Evolutionary conservation across 192 early-diverging fungal genomes (phyloP), one percentile per base, ranked within the genome.

Genomic region (Pilaira anomala): DNA sequence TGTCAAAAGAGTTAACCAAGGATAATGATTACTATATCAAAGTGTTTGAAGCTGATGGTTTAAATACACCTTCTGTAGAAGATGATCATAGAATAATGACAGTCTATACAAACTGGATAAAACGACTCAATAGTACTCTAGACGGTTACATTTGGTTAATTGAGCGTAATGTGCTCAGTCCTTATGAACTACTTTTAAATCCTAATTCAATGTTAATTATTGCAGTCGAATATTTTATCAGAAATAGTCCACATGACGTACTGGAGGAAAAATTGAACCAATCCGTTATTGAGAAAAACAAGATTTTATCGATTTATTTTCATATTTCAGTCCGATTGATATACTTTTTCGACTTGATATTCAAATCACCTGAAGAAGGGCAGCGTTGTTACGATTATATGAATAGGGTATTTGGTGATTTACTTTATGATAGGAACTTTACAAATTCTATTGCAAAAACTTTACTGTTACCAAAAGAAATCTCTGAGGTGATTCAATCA

Each of bases 141-240:
- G 62, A 76, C 54, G 76, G 57, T 7, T 81, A 74, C 42, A 60
- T 67, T 1, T 79, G 70, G 58, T n/a, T 79, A 19, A 6, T 71
- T 24, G 67, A 73, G 30, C 53, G 66, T 7, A 9, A 40, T 16
- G 22, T 75, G 6, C n/a, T 78, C 9, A 36, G 52, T 25, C 36
- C 71, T 3, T 41, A 30, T 8, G 12, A 36, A 9, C 6, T 66
- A 2, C 13, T 46, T 18, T 6, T 46, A 18, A 8, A 46, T 18
- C 18, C 44, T 18, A 3, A 14, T 14, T 49, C 58, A 18, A 48
- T 44, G 21, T 13, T 63, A 9, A n/a, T 63, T 3, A 18, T 11
- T 2, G 25, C 48, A 9, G 19, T 63, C 1, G 29, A 4, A 16
- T 30, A 33, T 21, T 63, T 63, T 52, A 29, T 63, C 2, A 30